Base-by-base conservation (phyloP, 2,329 filamentous ascomycete species). In the Rutstroemia sp. region DNA sequence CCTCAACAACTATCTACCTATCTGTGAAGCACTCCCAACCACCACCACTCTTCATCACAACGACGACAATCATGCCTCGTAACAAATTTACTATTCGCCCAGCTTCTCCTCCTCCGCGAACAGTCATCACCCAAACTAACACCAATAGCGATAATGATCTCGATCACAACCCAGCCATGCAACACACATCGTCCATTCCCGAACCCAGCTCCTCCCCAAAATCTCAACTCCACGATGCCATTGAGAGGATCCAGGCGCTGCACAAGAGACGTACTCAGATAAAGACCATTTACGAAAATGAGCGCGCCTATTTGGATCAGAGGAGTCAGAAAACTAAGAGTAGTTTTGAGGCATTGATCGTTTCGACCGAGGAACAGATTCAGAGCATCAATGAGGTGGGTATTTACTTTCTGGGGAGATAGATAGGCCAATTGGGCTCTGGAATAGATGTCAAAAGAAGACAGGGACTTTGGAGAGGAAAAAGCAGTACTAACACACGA, bases 341-440 rank as follows among this genome's bases (percentile, higher is more conserved):
- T 39, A 47, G 39, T 44, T 52, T 56, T 46, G 54, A 56, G 42
- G 54, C 48, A 0, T 56, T 56, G 48, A 56, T 56, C 34, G 48
- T 56, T 42, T 46, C 39, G 42, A 56, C 54, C 3, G 56, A 55
- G 47, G 56, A 58, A 34, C 56, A 58, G 34, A 58, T 58, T 27
- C 56, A 58, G 16, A 55, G 48, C 45, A 56, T 56, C 21, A 56
- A 52, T 41, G 54, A 56, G 48, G 54, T 56, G 12, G 21, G 54
- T 37, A 25, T 1, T 14, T 27, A 17, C 12, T 38, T 17, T 16
- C 14, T 16, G 12, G 30, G 12, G 19, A 46, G 50, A 16, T 45
- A 10, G 41, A 10, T 39, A 5, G 30, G 38, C 14, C 30, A 30
- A 30, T 49, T 37, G 27, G 10, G 16, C 27, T 21, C 10, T 17